These are phyloP conservation scores for Plasmodium falciparum DNA, from an alignment of 169 alveolate species.

Conservation along the genomic window DNA sequence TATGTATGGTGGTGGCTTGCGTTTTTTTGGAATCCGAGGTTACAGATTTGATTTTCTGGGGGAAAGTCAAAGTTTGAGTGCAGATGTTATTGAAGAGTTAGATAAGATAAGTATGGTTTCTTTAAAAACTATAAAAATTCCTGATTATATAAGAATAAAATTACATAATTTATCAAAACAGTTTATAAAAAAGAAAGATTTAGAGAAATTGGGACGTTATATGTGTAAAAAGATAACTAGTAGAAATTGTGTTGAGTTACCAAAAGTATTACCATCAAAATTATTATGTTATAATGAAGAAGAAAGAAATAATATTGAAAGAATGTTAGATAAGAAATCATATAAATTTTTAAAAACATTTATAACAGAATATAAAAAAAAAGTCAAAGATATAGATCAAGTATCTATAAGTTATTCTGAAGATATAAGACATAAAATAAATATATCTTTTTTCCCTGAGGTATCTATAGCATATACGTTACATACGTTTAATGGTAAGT, in stretches of 20 bases:
- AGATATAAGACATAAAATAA: slow-evolving; percentile 85
- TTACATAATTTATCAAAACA: slow-evolving; percentile 79
- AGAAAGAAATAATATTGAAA: slow-evolving; percentile 54
- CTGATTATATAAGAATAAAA: slow-evolving; percentile 80
- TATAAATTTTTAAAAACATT: slow-evolving; percentile 77
- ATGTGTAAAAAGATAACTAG: slow-evolving; percentile 81
- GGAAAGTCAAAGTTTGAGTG: slow-evolving; percentile 73
- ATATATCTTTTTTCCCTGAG: slow-evolving; percentile 47
- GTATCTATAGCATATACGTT: slow-evolving; percentile 87
- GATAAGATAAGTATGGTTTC: slow-evolving; percentile 65
- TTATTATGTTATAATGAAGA: slow-evolving; percentile 23
- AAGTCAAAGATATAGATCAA: slow-evolving; percentile 85
- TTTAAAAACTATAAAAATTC: slow-evolving; percentile 79
- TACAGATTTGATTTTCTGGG: slow-evolving; percentile 44
- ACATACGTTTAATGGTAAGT: slow-evolving; percentile 87
- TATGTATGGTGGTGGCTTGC: background rate
- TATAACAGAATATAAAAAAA: slow-evolving; percentile 71
- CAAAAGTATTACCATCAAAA: slow-evolving; percentile 87
- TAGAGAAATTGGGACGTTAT: slow-evolving; percentile 86
- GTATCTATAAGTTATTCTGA: slow-evolving; percentile 82
- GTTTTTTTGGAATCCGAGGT: slow-evolving; percentile 10
- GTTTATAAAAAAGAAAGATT: slow-evolving; percentile 83
- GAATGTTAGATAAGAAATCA: slow-evolving; percentile 75
- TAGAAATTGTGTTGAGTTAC: slow-evolving; percentile 88
- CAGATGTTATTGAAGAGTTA: slow-evolving; percentile 35